A percentile compares a stretch with the other conserved stretches of the same genome.
These are phyloP conservation scores for Lipomyces kockii DNA, from an alignment of 805 yeast genomes.

Conservation along the genomic window DNA sequence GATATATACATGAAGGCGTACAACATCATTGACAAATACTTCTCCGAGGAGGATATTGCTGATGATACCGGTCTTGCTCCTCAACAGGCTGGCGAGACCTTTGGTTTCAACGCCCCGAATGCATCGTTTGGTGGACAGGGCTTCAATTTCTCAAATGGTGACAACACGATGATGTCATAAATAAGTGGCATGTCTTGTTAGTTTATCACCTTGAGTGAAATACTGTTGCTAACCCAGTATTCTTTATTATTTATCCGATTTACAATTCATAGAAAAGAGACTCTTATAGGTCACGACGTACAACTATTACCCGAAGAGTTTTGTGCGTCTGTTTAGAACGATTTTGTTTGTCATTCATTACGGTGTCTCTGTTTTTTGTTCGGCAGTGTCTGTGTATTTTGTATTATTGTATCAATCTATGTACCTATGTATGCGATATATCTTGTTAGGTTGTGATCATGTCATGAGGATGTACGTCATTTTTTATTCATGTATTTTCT, in stretches of 20 bases:
- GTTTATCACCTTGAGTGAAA: neutral
- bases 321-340: neutral
- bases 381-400: constrained; percentile 2
- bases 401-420: constrained; percentile 3
- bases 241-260: neutral
- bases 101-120: constrained; percentile 78
- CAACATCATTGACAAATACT: constrained; percentile 86
- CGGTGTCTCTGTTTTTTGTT: constrained; percentile 1
- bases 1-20: constrained; percentile 91
- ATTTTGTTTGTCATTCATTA: constrained; percentile 2
- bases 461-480: constrained; percentile 5
- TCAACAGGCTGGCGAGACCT: constrained; percentile 80
- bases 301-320: neutral
- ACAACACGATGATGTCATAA: constrained; percentile 1
- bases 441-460: neutral
- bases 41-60: constrained; percentile 76
- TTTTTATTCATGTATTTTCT: neutral
- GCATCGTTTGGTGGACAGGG: constrained; percentile 47
- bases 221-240: neutral
- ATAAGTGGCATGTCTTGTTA: neutral
- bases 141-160: constrained; percentile 51
- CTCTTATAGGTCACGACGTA: neutral
- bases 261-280: neutral
- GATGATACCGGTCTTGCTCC: constrained; percentile 68
- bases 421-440: constrained; percentile 5